phyloP scores from a whole-genome alignment of 768 basidiomycete species.

The Pleurotus pulmonarius region DNA sequence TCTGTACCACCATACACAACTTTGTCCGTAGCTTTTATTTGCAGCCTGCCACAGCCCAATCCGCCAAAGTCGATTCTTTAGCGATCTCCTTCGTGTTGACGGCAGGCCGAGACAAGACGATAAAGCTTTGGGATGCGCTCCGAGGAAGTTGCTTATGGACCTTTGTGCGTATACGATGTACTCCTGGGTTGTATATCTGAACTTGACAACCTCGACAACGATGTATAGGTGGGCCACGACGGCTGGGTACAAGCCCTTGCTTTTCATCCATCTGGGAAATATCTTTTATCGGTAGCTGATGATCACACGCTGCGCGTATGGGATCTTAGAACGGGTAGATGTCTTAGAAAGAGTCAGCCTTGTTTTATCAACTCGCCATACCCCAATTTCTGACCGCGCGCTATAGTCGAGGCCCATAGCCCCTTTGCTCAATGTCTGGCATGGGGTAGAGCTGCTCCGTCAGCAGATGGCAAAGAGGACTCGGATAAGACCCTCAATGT shows the following conservation, averaged over 20 bases:
- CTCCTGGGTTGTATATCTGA: conserved; percentile 6
- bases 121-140: conserved; percentile 87
- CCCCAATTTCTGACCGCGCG: not conserved
- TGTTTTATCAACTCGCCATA: not conserved
- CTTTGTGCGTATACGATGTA: conserved; percentile 46
- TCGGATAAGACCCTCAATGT: conserved; percentile 65
- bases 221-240: conserved; percentile 66
- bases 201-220: not conserved
- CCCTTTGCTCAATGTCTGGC: conserved; percentile 80
- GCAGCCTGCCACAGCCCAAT: conserved; percentile 2
- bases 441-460: conserved; percentile 65
- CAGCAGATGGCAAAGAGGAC: conserved; percentile 35
- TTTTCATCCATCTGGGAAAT: conserved; percentile 89
- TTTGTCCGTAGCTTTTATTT: not conserved
- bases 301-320: conserved; percentile 90
- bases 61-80: conserved; percentile 5
- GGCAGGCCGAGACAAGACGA: conserved; percentile 86
- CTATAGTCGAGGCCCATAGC: conserved; percentile 79
- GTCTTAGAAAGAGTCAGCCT: conserved; percentile 45
- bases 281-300: conserved; percentile 86
- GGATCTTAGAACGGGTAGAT: conserved; percentile 84
- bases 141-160: conserved; percentile 79
- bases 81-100: conserved; percentile 59
- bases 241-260: conserved; percentile 88
- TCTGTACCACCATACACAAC: not conserved